A percentile compares a stretch with the other conserved stretches of the same genome.
These are phyloP conservation scores for Telfairia occidentalis DNA, from an alignment of 331 rosid genomes.

Conservation along the genomic window DNA sequence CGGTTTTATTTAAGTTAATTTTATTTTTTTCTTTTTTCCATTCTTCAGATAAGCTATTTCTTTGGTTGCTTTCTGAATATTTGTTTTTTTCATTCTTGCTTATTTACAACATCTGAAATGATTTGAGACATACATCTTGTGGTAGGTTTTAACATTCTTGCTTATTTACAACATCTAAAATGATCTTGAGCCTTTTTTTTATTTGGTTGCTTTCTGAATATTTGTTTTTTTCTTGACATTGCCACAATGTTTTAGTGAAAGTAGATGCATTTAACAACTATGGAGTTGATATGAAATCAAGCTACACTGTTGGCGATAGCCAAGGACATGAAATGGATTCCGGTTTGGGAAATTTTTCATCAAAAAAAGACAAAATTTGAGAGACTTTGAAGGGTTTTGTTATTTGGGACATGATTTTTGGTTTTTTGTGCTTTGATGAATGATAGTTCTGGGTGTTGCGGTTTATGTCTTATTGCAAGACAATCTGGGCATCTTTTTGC, in stretches of 20 bases:
- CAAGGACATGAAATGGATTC: constrained; percentile 21
- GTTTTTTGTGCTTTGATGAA: not conserved
- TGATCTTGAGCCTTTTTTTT: not conserved
- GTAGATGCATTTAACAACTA: constrained; percentile 21
- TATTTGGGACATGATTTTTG: not conserved
- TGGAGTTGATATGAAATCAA: constrained; percentile 45
- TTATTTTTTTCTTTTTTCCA: too few species aligned
- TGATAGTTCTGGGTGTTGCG: not conserved
- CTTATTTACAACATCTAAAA: not conserved
- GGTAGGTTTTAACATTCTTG: constrained; percentile 18
- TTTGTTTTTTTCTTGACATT: not conserved
- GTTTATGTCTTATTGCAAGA: not conserved
- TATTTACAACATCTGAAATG: not conserved
- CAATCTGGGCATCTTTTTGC: not conserved
- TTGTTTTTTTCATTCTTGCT: too few species aligned
- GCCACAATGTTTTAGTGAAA: constrained; percentile 28
- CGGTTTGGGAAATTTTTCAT: constrained; percentile 20
- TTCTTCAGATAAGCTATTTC: too few species aligned
- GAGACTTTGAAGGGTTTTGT: constrained; percentile 11
- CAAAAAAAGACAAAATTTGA: constrained; percentile 42
- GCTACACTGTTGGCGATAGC: constrained; percentile 21
- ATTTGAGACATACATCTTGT: constrained; percentile 14
- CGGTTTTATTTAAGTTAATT: too few species aligned
- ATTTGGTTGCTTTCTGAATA: constrained; percentile 18
- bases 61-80: too few species aligned